phyloP scores from a whole-genome alignment of 768 basidiomycete species.

The Phanerodontia chrysosporium region DNA sequence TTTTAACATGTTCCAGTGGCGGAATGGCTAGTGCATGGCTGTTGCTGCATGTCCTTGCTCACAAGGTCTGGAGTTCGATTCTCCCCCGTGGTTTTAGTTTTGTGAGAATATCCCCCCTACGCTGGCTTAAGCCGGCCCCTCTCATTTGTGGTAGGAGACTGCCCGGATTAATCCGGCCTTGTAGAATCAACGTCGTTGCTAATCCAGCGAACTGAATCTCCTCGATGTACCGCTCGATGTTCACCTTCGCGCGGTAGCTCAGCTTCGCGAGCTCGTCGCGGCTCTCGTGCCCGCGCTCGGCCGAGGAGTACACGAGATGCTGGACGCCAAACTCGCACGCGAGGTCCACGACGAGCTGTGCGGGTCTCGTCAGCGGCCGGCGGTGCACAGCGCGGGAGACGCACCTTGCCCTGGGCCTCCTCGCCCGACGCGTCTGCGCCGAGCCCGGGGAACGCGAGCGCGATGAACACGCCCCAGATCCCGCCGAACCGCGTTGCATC shows the following conservation, averaged over 20 bases:
- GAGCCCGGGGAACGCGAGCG: conserved; percentile 37
- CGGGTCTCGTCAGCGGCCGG: neutral
- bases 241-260: conserved; percentile 30
- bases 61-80: no score
- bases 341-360: conserved; percentile 28
- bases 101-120: no score
- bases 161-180: no score
- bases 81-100: no score
- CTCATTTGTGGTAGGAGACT: no score
- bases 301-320: conserved; percentile 34
- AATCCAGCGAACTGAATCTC: no score
- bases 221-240: conserved; percentile 33
- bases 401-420: conserved; percentile 37
- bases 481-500: conserved; percentile 20
- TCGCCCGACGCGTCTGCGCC: conserved; percentile 36
- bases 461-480: conserved; percentile 38
- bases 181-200: no score
- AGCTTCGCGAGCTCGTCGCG: conserved; percentile 22
- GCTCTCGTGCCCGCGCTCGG: conserved; percentile 34
- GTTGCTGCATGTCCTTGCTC: no score
- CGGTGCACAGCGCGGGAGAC: neutral
- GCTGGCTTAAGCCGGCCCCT: no score
- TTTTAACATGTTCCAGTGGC: no score
- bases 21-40: no score
- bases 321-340: conserved; percentile 33